Conservation (phyloP, 768 basidiomycete genomes). For the Mycena floridula region DNA sequence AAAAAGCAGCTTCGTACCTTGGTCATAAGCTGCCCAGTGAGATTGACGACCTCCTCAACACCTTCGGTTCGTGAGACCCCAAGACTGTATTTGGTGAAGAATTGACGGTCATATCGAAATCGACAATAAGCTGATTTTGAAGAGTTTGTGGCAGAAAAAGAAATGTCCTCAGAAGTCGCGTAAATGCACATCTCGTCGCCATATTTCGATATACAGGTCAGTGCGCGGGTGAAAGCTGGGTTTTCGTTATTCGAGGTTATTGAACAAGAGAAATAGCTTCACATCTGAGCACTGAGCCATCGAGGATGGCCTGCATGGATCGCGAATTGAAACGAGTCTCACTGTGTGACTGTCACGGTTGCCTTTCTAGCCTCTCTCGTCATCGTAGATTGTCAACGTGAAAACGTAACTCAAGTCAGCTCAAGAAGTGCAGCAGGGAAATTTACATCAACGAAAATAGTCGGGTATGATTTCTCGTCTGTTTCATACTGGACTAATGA, state of each 20-base stretch:
- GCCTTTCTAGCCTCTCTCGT: no score
- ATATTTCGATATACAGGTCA: constrained; percentile 74
- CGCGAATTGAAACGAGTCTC: no score
- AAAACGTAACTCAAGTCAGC: no score
- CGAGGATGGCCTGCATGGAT: constrained; percentile 64
- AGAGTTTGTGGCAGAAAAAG: constrained; percentile 71
- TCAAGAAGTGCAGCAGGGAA: no score
- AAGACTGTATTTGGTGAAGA: constrained; percentile 65
- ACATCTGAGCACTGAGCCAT: constrained; percentile 41
- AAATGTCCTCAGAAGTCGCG: constrained; percentile 52
- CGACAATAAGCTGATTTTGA: constrained; percentile 79
- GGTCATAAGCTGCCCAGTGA: constrained; percentile 62
- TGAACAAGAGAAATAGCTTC: no score
- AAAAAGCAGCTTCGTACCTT: constrained; percentile 40
- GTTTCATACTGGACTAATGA: no score
- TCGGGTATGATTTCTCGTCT: no score
- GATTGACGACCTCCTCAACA: constrained; percentile 30
- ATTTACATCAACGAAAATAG: no score
- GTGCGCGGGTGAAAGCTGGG: constrained; percentile 67
- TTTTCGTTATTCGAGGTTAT: no score
- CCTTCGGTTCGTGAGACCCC: constrained; percentile 20
- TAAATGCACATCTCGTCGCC: constrained; percentile 75
- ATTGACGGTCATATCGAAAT: constrained; percentile 60
- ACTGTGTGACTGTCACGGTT: no score
- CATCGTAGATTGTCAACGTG: no score